Conservation (phyloP, 495 filamentous ascomycete species). For the Cladorrhinum samala region DNA sequence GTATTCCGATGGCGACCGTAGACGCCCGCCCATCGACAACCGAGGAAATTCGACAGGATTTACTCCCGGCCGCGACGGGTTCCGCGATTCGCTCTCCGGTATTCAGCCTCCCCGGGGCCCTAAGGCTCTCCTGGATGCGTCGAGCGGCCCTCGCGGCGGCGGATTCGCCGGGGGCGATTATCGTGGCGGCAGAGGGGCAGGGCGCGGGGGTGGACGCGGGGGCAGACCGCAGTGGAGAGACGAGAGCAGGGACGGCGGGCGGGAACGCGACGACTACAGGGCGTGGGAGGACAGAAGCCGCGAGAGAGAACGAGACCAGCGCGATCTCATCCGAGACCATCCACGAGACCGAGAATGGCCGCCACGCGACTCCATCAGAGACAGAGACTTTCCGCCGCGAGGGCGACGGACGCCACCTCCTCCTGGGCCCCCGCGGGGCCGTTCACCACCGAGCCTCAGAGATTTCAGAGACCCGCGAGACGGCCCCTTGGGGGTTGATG, state of each 20-base stretch:
- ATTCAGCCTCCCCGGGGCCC: constrained; percentile 61
- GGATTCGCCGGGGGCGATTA: constrained; percentile 42
- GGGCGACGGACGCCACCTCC: constrained; percentile 40
- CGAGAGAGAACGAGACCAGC: constrained; percentile 30
- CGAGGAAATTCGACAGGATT: constrained; percentile 44
- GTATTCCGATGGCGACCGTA: constrained; percentile 44
- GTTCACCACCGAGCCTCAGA: too few relatives aligned
- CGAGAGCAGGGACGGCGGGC: constrained; percentile 56
- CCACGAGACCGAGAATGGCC: constrained; percentile 8
- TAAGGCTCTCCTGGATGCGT: constrained; percentile 60
- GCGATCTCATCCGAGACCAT: constrained; percentile 14
- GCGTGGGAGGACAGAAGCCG: constrained; percentile 44
- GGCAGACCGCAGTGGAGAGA: constrained; percentile 43
- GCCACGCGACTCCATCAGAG: constrained; percentile 23
- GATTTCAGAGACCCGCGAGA: constrained; percentile 32
- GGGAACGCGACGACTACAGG: constrained; percentile 49
- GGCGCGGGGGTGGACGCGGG: constrained; percentile 29
- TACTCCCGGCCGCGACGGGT: constrained; percentile 43
- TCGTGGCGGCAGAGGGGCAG: constrained; percentile 23
- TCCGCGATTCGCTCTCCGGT: constrained; percentile 37
- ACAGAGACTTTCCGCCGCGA: constrained; percentile 38
- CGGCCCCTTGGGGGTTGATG: constrained; percentile 38
- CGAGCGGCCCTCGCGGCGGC: constrained; percentile 51
- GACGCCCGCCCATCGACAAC: constrained; percentile 42
- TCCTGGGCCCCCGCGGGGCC: too few relatives aligned